phyloP scores from a whole-genome alignment of 495 filamentous ascomycete genomes.

The Trichocladium uniseriatum region DNA sequence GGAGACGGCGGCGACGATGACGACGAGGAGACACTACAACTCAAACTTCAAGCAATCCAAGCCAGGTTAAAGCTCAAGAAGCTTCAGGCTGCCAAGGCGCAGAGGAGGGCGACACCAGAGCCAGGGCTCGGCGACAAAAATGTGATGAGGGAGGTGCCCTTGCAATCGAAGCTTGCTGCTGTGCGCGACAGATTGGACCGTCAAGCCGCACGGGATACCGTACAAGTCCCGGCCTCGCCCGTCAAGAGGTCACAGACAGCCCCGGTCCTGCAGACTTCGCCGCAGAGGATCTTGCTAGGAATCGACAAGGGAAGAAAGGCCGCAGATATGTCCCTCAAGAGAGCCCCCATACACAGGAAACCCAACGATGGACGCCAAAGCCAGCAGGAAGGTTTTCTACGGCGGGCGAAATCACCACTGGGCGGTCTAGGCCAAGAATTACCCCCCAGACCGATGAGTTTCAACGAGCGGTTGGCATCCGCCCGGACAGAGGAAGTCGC shows the following conservation, averaged over 20 bases:
- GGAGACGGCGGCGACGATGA: slow-evolving; percentile 58
- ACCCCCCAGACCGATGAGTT: slow-evolving; percentile 52
- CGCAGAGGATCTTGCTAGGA: slow-evolving; percentile 69
- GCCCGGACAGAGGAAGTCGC: slow-evolving; percentile 47
- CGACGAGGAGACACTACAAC: slow-evolving; percentile 79
- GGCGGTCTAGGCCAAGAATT: slow-evolving; percentile 13
- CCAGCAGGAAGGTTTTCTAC: slow-evolving; percentile 33
- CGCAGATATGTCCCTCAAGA: slow-evolving; percentile 73
- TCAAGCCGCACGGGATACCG: slow-evolving; percentile 33
- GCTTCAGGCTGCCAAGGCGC: slow-evolving; percentile 52
- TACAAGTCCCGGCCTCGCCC: slow-evolving; percentile 81
- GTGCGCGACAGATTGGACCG: slow-evolving; percentile 25
- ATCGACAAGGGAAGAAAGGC: slow-evolving; percentile 84
- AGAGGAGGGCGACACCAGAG: slow-evolving; percentile 25
- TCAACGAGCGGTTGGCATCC: slow-evolving; percentile 79
- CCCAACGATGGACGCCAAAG: slow-evolving; percentile 18
- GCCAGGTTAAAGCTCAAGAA: slow-evolving; percentile 83
- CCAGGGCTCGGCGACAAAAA: slow-evolving; percentile 4
- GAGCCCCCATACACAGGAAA: slow-evolving; percentile 48
- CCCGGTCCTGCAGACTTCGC: slow-evolving; percentile 53
- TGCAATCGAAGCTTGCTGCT: slow-evolving; percentile 20
- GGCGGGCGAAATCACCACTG: slow-evolving; percentile 32
- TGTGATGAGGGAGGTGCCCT: slow-evolving; percentile 14
- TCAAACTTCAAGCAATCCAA: slow-evolving; percentile 78
- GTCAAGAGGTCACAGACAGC: slow-evolving; percentile 40